phyloP scores from a whole-genome alignment of 768 basidiomycete genomes.

The Mycena floridula region DNA sequence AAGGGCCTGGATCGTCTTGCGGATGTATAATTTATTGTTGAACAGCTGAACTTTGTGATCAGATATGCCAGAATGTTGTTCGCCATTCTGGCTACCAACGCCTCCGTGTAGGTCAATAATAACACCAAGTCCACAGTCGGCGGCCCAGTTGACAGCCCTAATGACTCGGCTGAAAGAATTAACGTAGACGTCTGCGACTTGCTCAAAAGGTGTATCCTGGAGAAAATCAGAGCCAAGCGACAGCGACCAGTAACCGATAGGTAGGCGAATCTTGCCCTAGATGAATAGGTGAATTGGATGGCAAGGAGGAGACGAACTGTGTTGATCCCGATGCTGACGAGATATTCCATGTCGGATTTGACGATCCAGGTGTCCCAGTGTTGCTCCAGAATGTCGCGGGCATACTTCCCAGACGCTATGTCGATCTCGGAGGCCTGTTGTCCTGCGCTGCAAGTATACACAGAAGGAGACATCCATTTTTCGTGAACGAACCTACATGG shows the following conservation, averaged over 20 bases:
- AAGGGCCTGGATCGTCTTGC: slow-evolving; percentile 48
- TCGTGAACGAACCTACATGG: slow-evolving; percentile 61
- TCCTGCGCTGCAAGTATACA: slow-evolving; percentile 54
- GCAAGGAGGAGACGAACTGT: slow-evolving; percentile 57
- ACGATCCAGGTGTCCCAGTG: slow-evolving; percentile 79
- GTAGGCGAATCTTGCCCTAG: too few relatives aligned
- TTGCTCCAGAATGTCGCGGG: slow-evolving; percentile 50
- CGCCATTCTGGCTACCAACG: slow-evolving; percentile 71
- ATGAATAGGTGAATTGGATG: too few relatives aligned
- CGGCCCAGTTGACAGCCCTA: slow-evolving; percentile 58
- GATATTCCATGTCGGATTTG: slow-evolving; percentile 57
- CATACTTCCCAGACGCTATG: slow-evolving; percentile 49
- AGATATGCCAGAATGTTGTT: slow-evolving; percentile 65
- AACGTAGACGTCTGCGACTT: slow-evolving; percentile 42
- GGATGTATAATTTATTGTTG: slow-evolving; percentile 32
- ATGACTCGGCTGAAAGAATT: slow-evolving; percentile 69
- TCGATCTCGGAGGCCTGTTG: slow-evolving; percentile 52
- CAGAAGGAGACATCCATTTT: slow-evolving; percentile 66
- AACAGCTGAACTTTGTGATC: slow-evolving; percentile 46
- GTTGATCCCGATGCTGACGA: slow-evolving; percentile 64
- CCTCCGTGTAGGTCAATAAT: slow-evolving; percentile 65
- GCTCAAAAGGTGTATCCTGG: slow-evolving; percentile 59
- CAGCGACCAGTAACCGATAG: slow-evolving; percentile 58
- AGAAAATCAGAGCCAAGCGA: slow-evolving; percentile 54
- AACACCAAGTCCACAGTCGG: slow-evolving; percentile 57